Base-by-base conservation (phyloP, 768 basidiomycete species). In the Pulveroboletus sp. region DNA sequence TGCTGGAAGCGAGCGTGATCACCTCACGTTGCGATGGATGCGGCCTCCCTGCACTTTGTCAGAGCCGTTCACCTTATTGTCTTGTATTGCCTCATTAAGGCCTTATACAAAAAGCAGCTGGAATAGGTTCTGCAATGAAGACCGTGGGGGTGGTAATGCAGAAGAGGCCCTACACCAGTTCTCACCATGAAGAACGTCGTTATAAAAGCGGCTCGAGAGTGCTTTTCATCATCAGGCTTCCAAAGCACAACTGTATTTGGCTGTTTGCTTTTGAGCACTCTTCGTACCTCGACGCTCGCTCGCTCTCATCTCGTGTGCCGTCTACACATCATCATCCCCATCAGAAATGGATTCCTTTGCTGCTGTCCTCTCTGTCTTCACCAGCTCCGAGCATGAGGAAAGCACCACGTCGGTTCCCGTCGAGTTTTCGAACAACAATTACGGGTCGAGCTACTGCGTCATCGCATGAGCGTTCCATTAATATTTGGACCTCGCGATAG, bases 311-410 rank as follows among this genome's bases (percentile, higher is more conserved):
- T 18, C 39, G 31, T n/a, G 32, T 10, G 10, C 33, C 27, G 4
- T 21, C 27, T 27, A 1, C 27, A 27, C 1, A 36, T 39, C 13
- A 1, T 30, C 47, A 33, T 35, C 54, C n/a, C 3, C 38, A 35
- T 40, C 48, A 41, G 50, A 49, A 9, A 64, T 64, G 63, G 64
- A 64, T 41, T 48, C 55, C 27, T 58, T 64, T 46, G 54, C 4
- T 46, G 42, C 49, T n/a, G 28, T 56, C 42, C 35, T 57, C 26
- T 55, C 61, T 5, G 18, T 58, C 42, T 53, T 66, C 11, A 33
- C 43, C 31, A 40, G n/a, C 39, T 33, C 50, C 5, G 40, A 48
- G 27, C 14, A 41, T 1, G 48, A 49, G 8, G 54, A 62, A 32
- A 39, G 13, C 13, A 52, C 17, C 10, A 39, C 50, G 2, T 53